phyloP scores from a whole-genome alignment of 345 rosid genomes.

The Rubroshorea leprosula region DNA sequence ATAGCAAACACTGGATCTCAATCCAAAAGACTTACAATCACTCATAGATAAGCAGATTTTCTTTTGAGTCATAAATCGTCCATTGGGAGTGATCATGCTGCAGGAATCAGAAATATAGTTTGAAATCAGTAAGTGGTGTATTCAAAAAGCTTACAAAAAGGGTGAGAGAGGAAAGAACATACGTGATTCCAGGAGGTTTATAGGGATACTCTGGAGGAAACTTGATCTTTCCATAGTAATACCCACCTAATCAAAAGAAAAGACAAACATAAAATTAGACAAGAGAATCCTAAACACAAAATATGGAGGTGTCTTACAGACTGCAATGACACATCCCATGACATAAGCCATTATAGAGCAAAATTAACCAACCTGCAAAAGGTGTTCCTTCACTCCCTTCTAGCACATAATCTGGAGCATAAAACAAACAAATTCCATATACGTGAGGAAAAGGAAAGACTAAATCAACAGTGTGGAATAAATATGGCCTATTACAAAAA shows the following conservation, averaged over 20 bases:
- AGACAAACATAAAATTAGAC: not conserved
- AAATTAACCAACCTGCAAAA: slow-evolving; percentile 64
- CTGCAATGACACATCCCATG: slow-evolving; percentile 9
- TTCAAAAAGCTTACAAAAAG: too few relatives aligned
- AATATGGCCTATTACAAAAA: not conserved
- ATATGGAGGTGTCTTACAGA: slow-evolving; percentile 9
- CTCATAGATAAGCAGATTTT: slow-evolving; percentile 99
- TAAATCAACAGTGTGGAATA: slow-evolving; percentile 8
- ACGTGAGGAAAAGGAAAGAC: slow-evolving; percentile 4
- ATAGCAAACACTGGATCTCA: not conserved
- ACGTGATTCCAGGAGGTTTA: slow-evolving; percentile 99
- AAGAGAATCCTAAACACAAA: slow-evolving; percentile 1
- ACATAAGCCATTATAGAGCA: slow-evolving; percentile 16
- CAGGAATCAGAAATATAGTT: slow-evolving; percentile 11
- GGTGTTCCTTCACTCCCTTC: slow-evolving; percentile 97
- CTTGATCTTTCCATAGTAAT: slow-evolving; percentile 94
- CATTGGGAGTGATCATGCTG: slow-evolving; percentile 97
- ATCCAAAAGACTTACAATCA: slow-evolving; percentile 62
- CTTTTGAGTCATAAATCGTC: slow-evolving; percentile 93
- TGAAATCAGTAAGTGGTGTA: not conserved
- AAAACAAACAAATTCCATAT: slow-evolving; percentile 15
- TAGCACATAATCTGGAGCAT: slow-evolving; percentile 73
- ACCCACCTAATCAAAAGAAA: slow-evolving; percentile 49
- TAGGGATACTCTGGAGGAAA: slow-evolving; percentile 96
- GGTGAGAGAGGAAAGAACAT: slow-evolving; percentile 27